phyloP scores from a whole-genome alignment of 345 rosid species.

The Citrus inodora region DNA sequence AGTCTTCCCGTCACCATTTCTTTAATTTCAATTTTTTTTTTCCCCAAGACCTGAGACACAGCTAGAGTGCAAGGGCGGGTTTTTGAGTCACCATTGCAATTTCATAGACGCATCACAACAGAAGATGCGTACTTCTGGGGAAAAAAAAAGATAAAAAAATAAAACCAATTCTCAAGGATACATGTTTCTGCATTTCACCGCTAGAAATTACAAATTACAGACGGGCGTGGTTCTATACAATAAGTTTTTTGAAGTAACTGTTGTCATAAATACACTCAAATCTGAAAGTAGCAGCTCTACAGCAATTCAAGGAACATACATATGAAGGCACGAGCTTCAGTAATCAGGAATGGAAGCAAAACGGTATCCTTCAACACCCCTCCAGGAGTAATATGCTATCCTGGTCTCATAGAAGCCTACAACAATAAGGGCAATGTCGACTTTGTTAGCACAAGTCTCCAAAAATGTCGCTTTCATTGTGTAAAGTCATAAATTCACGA shows the following conservation, averaged over 20 bases:
- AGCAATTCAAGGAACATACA: neutral
- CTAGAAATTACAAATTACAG: neutral
- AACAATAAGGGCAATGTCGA: slow-evolving; percentile 2
- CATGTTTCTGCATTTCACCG: neutral
- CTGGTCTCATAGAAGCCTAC: slow-evolving; percentile 89
- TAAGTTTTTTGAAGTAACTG: neutral
- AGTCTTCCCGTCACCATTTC: slow-evolving; percentile 1
- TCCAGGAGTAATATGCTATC: slow-evolving; percentile 88
- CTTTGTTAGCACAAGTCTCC: neutral
- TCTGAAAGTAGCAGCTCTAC: neutral
- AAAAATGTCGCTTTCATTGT: neutral
- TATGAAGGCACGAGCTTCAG: slow-evolving; percentile 18
- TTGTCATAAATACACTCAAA: neutral
- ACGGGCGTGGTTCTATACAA: neutral
- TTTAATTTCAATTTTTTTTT: too few relatives aligned
- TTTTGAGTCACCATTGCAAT: neutral
- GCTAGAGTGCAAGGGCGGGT: neutral
- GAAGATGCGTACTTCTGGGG: neutral
- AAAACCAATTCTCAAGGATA: neutral
- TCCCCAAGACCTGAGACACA: too few relatives aligned
- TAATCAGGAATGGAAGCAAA: slow-evolving; percentile 80
- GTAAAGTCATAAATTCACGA: neutral
- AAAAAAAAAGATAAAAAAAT: neutral
- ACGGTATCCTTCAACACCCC: slow-evolving; percentile 78
- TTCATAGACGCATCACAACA: neutral